Evolutionary conservation across 495 filamentous ascomycete species (phyloP), one percentile per base, ranked within the genome.

Genomic region (Xylaria longipes): DNA sequence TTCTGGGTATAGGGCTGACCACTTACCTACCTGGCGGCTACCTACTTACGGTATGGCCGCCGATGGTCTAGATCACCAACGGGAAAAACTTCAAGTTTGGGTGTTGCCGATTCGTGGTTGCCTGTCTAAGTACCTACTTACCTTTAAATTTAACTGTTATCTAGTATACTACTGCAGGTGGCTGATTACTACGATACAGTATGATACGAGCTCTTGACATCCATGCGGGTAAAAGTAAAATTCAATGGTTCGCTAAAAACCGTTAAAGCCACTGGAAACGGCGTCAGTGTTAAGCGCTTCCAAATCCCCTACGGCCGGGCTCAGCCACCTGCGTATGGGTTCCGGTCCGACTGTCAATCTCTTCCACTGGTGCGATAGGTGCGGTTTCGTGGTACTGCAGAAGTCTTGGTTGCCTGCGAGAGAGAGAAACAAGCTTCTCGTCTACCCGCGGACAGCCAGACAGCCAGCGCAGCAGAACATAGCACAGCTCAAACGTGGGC

Each of bases 391-490:
- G 11, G 4, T 54, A 25, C 50, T 35, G 15, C 14, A 54, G 50
- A 54, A 35, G 14, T 31, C 11, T 14, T 22, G 12, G n/a, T 17
- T 9, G n/a, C 22, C 1, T 11, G n/a, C n/a, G 22, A 62, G 12
- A 37, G 9, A 41, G 58, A 62, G 37, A 62, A 27, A 62, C 37
- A 62, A 62, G 60, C 60, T 62, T 62, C 60, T 62, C 33, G 20
- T 61, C n/a, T 58, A n/a, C 14, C 17, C 29, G 14, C 33, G 31
- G 33, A 60, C 33, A 33, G n/a, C 29, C 56, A 58, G 31, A 11
- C 27, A 12, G 15, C 54, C 54, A 58, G 54, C 15, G 8, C 14
- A 20, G 17, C 27, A 20, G 7, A 31, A 35, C 2, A 58, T 20
- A 9, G 20, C 58, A 62, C 3, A 27, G n/a, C 37, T 15, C n/a